These are phyloP conservation scores for Sarocladium oryzae DNA, from an alignment of 2,329 filamentous ascomycete species.

Conservation along the genomic window DNA sequence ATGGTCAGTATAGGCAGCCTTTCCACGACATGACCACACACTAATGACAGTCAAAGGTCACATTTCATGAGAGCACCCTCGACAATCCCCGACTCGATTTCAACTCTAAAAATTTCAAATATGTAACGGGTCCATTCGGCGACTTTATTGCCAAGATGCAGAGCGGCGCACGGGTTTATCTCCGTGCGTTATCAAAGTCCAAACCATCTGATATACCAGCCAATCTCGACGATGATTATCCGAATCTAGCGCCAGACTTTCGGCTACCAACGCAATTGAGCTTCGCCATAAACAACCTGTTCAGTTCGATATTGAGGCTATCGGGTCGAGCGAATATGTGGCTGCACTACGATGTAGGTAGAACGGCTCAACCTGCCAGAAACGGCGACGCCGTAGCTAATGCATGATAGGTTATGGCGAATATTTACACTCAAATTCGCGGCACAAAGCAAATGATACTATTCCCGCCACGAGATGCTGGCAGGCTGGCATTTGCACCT, in stretches of 20 bases:
- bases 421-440: conserved; percentile 72
- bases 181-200: conserved; percentile 68
- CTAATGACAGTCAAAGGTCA: conserved; percentile 42
- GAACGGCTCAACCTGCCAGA: too few relatives aligned
- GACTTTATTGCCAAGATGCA: conserved; percentile 57
- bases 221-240: conserved; percentile 66
- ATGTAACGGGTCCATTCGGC: conserved; percentile 61
- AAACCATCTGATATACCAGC: conserved; percentile 65
- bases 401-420: conserved; percentile 67
- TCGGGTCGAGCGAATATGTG: conserved; percentile 80
- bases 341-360: conserved; percentile 75
- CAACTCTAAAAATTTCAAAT: conserved; percentile 74
- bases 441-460: conserved; percentile 69
- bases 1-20: conserved; percentile 37
- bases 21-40: too few relatives aligned
- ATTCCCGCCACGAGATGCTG: conserved; percentile 72
- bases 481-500: conserved; percentile 61
- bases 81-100: conserved; percentile 66
- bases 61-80: conserved; percentile 62
- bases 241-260: conserved; percentile 63
- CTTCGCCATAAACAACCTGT: conserved; percentile 53
- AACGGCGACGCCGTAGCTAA: neutral
- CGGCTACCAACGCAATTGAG: conserved; percentile 54
- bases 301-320: conserved; percentile 74
- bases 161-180: conserved; percentile 53